Evolutionary conservation across 1,284 basidiomycete species (phyloP).

Genomic region (Malassezia arunalokei): DNA sequence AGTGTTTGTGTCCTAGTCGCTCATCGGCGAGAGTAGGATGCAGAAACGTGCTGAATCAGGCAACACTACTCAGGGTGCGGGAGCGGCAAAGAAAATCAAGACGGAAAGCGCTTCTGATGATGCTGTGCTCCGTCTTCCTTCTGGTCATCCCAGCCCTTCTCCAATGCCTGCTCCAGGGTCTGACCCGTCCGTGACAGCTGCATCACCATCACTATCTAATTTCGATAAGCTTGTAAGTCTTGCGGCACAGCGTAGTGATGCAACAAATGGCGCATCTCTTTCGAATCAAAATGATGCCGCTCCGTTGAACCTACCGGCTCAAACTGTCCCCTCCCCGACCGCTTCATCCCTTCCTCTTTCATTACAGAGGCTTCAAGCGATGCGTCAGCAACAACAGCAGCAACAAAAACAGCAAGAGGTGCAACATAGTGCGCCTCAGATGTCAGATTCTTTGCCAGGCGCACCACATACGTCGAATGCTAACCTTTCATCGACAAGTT

Average conservation of each 20-base stretch:
- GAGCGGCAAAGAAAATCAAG: constrained; percentile 8
- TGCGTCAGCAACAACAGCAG: constrained; percentile 2
- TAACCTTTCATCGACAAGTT: background rate
- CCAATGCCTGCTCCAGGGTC: background rate
- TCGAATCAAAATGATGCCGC: too few species aligned
- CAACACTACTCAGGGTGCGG: background rate
- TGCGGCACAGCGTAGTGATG: constrained; percentile 10
- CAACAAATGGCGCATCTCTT: background rate
- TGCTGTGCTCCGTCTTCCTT: background rate
- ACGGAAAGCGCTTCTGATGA: constrained; percentile 6
- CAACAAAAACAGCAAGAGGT: background rate
- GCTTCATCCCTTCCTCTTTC: constrained; percentile 5
- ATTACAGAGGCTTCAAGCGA: constrained; percentile 13
- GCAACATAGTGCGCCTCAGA: background rate
- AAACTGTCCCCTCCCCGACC: background rate
- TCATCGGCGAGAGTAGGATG: constrained; percentile 1
- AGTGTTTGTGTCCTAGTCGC: background rate
- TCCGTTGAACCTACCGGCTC: too few species aligned
- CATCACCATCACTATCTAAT: background rate
- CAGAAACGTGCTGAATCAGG: constrained; percentile 3
- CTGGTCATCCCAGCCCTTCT: background rate
- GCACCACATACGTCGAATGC: background rate
- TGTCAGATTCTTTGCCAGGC: too few species aligned
- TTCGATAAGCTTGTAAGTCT: constrained; percentile 13
- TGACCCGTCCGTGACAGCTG: background rate